Evolutionary conservation across 441 rosid species (phyloP), one percentile per base, ranked within the genome.

Genomic region (Biscutella auriculata): DNA sequence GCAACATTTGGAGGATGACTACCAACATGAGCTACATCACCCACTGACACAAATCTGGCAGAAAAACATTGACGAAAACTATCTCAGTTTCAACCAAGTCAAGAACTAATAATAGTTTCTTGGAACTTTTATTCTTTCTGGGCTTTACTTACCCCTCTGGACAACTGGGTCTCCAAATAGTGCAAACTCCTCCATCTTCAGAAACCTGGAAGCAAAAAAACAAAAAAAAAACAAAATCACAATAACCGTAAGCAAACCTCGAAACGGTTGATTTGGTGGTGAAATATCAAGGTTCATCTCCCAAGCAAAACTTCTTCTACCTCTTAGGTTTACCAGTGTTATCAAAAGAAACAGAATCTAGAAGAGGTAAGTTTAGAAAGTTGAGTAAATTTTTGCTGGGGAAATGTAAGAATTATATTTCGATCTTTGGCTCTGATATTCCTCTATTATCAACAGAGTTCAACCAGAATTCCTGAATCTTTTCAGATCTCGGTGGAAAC

Each of bases 111-210:
- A 3, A 19, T 19, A 47, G 17, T 9, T 28, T 16, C 25, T 42
- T n/a, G 29, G 19, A 26, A 17, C 50, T 15, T 33, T 12, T 11
- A 15, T 51, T 25, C 25, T 49, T 26, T 57, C 32, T 28, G 27
- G 14, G 33, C 13, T 16, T 44, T 9, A 36, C 52, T 59, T 90
- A 94, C 99, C 96, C 96, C 1, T 76, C 84, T 9, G 92, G 92
- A 81, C 91, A 94, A 72, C 69, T 72, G 25, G 97, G 95, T 73
- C 95, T 82, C 97, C 99, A 94, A 47, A 89, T 87, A 82, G 80
- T 84, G 74, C 89, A 87, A 11, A 82, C 67, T 59, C 73, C 85
- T 58, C 67, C 70, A 58, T 77, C 88, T 58, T 79, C 92, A 10
- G 72, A 51, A 63, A 71, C 91, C 99, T 94, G 77, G 57, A 73